Conservation (phyloP, 208 protist species). For the Wallacemonas sp. region DNA sequence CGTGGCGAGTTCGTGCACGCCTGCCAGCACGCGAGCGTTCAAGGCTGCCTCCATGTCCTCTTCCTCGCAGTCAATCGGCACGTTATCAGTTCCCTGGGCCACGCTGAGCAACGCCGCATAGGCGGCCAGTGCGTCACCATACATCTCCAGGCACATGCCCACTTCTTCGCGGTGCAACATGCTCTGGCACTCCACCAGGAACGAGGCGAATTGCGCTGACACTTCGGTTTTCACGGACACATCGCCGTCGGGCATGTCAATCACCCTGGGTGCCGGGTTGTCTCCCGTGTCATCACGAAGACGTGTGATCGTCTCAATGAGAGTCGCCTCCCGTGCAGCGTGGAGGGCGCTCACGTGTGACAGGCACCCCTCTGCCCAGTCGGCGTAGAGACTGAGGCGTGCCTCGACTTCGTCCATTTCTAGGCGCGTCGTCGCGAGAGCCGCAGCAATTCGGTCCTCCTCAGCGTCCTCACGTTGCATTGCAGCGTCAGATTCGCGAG, state of each 20-base stretch:
- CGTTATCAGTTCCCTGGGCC: not conserved
- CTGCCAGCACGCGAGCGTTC: not conserved
- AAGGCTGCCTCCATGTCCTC: too few species aligned
- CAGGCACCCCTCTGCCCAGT: not conserved
- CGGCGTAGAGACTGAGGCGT: not conserved
- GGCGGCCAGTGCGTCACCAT: conserved; percentile 6
- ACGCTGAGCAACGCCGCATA: conserved; percentile 8
- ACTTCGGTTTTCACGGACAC: not conserved
- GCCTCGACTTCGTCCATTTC: conserved; percentile 9
- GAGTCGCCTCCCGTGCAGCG: too few species aligned
- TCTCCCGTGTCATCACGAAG: too few species aligned
- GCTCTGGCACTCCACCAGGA: not conserved
- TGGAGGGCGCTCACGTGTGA: not conserved
- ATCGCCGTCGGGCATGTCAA: not conserved
- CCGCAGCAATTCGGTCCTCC: too few species aligned
- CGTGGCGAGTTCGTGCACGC: not conserved
- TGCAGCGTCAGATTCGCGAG: too few species aligned
- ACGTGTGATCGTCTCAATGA: too few species aligned
- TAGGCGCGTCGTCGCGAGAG: not conserved
- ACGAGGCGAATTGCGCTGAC: not conserved
- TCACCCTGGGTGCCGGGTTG: not conserved
- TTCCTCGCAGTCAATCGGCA: not conserved
- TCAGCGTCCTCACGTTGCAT: too few species aligned
- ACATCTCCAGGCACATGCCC: conserved; percentile 11
- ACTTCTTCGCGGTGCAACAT: conserved; percentile 9